Base-by-base conservation (phyloP, 345 rosid species). In the Eucalyptus cloeziana region DNA sequence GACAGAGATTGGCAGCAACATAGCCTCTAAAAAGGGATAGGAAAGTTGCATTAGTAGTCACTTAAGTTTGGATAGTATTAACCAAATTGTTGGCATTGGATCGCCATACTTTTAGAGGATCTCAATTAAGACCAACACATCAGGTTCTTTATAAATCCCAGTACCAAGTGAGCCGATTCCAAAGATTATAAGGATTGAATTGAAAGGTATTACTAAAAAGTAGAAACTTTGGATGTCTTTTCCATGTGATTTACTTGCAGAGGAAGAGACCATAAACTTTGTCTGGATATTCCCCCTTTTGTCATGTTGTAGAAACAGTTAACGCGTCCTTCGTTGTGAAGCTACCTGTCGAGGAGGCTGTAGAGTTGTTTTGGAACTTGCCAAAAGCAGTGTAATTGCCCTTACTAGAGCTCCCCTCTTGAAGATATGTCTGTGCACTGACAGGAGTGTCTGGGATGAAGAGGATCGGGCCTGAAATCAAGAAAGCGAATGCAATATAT, bases 231-330 rank as follows among this genome's bases (percentile, higher is more conserved):
- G 33, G 71, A 15, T 13, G 17, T 30, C 71, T 64, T 64, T 64
- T 8, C 9, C 37, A 7, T 30, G 37, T 13, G 37, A 64, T 64
- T 64, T 13, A n/a, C 14, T 85, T 83, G 30, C 92, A 88, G 17
- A 88, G 90, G 87, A 83, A 90, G 81, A 88, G 88, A 2, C 90
- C 90, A 51, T 88, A 85, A 10, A 90, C 91, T 49, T 47, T 49
- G 51, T 90, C 86, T 6, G 87, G 86, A 37, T 62, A 22, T 9
- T 51, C 88, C 19, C 19, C 64, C 30, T 14, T 8, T 43, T 8
- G 86, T 50, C 10, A 50, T 67, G 22, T 49, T 49, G 81, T 58
- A 44, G 89, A 54, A 85, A 24, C 52, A 87, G 11, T 11, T 58
- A 51, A 10, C 15, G 44, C 1, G 19, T 19, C 87, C 87, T 47